These are phyloP conservation scores for Aeschynomene evenia DNA, from an alignment of 306 rosid species.

Conservation along the genomic window DNA sequence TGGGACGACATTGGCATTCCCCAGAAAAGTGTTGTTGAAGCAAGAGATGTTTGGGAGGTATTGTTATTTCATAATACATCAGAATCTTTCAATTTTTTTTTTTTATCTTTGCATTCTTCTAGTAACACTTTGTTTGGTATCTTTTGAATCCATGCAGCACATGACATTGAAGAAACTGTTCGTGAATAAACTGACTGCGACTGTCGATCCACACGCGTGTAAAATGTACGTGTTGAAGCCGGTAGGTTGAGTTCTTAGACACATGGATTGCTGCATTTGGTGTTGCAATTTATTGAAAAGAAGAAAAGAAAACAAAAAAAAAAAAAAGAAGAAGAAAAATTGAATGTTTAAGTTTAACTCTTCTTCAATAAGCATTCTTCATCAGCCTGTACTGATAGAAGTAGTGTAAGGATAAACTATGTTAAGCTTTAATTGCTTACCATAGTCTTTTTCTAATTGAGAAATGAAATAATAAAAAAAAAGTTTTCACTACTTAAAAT, in stretches of 20 bases:
- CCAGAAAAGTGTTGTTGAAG: slow-evolving; percentile 51
- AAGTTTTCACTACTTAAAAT: too few species aligned
- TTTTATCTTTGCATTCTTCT: not conserved
- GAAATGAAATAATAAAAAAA: too few species aligned
- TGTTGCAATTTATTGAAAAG: not conserved
- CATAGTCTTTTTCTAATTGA: too few species aligned
- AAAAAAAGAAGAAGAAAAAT: not conserved
- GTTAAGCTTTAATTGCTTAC: too few species aligned
- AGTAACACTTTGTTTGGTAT: not conserved
- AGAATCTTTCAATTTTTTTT: not conserved
- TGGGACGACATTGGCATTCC: slow-evolving; percentile 97
- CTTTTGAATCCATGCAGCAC: slow-evolving; percentile 59
- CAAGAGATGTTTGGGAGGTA: slow-evolving; percentile 96
- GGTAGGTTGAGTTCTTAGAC: slow-evolving; percentile 36
- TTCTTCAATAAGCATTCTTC: slow-evolving; percentile 12
- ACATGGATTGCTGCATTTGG: slow-evolving; percentile 3
- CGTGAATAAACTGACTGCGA: slow-evolving; percentile 59
- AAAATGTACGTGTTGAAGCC: slow-evolving; percentile 79
- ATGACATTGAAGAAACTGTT: slow-evolving; percentile 57
- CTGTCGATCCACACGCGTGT: slow-evolving; percentile 62
- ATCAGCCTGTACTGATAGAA: not conserved
- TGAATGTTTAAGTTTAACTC: not conserved
- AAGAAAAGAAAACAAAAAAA: not conserved
- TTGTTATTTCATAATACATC: not conserved
- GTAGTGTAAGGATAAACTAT: not conserved